Conservation (phyloP, 371 early-diverging fungal species). For the Gilbertella persicaria region DNA sequence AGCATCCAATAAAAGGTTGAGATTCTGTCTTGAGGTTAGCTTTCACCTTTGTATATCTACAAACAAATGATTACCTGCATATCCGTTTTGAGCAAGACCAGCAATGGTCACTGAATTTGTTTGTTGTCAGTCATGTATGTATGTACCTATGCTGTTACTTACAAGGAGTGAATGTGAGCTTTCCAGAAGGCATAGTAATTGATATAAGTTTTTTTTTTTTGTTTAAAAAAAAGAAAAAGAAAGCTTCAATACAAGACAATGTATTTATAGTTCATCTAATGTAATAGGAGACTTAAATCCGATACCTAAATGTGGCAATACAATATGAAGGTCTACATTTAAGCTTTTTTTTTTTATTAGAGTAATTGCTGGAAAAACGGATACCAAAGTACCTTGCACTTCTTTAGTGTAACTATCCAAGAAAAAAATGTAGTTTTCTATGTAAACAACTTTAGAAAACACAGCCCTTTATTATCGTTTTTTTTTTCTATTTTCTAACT, state of each 20-base stretch:
- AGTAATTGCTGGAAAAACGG: too few species aligned
- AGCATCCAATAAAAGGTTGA: slow-evolving; percentile 40
- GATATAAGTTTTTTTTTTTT: too few species aligned
- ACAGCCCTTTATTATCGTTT: too few species aligned
- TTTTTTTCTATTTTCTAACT: too few species aligned
- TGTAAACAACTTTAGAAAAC: too few species aligned
- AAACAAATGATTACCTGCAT: slow-evolving; percentile 8
- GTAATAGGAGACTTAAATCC: not conserved
- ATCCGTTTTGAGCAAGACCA: slow-evolving; percentile 23
- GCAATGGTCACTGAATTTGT: slow-evolving; percentile 12
- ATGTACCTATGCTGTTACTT: not conserved
- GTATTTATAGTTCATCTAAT: too few species aligned
- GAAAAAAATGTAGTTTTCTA: too few species aligned
- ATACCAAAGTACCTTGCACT: too few species aligned
- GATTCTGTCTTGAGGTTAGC: not conserved
- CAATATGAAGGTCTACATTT: not conserved
- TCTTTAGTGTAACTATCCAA: too few species aligned
- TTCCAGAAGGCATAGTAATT: slow-evolving; percentile 25
- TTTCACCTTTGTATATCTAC: not conserved
- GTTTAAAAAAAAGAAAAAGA: slow-evolving; percentile 1
- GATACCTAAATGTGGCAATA: too few species aligned
- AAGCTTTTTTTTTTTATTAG: too few species aligned
- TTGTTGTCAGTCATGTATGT: not conserved
- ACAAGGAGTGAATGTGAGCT: slow-evolving; percentile 19
- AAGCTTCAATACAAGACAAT: not conserved